phyloP scores from a whole-genome alignment of 108 stramenopile species.

The Mayamaea pseudoterrestris region DNA sequence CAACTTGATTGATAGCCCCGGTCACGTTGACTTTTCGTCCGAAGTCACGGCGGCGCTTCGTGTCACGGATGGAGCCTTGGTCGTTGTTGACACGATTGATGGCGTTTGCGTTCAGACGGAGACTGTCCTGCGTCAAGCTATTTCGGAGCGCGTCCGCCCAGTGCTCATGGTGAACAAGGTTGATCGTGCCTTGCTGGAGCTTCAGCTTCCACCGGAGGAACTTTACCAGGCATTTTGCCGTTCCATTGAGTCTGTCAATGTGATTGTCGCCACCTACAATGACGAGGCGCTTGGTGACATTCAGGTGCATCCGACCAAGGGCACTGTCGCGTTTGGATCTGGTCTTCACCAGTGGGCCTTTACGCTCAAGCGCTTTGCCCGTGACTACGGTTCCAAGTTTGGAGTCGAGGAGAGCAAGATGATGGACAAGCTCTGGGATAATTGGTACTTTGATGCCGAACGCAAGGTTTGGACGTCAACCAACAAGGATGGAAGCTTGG shows the following conservation, averaged over 20 bases:
- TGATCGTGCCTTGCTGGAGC: conserved; percentile 97
- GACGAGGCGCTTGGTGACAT: conserved; percentile 92
- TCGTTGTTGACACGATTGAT: conserved; percentile 99
- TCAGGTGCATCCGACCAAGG: conserved; percentile 97
- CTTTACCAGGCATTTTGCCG: conserved; percentile 98
- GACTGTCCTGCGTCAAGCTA: conserved; percentile 99
- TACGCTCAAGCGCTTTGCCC: conserved; percentile 98
- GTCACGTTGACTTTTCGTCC: conserved; percentile 99
- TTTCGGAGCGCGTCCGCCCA: conserved; percentile 95
- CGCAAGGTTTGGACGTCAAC: conserved; percentile 89
- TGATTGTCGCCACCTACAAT: conserved; percentile 99
- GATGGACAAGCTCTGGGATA: conserved; percentile 99
- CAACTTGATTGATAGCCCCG: conserved; percentile 99
- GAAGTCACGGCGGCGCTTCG: conserved; percentile 99
- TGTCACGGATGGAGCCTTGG: conserved; percentile 99
- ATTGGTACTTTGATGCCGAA: conserved; percentile 91
- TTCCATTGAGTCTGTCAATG: conserved; percentile 99
- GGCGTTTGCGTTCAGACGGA: conserved; percentile 99
- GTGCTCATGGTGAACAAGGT: conserved; percentile 99
- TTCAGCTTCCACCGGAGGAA: conserved; percentile 98
- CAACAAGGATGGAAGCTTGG: conserved; percentile 83
- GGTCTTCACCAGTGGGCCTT: conserved; percentile 99
- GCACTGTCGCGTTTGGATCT: conserved; percentile 98
- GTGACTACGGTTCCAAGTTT: conserved; percentile 98
- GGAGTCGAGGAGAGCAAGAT: conserved; percentile 94